These are phyloP conservation scores for Fusarium compactum DNA, from an alignment of 2,329 filamentous ascomycete genomes.

Conservation along the genomic window DNA sequence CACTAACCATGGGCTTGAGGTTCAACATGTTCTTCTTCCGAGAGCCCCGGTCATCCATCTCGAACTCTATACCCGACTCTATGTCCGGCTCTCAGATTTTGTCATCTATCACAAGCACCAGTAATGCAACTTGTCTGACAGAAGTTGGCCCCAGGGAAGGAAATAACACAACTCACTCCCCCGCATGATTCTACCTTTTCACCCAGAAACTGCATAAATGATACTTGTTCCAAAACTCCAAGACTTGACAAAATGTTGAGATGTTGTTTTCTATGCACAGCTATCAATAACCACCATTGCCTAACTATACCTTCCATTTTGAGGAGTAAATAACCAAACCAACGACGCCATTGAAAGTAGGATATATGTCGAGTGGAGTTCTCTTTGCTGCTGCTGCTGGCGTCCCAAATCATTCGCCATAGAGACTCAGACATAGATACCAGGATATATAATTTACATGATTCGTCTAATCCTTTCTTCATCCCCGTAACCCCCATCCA, in stretches of 20 bases:
- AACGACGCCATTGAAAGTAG: constrained; percentile 39
- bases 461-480: constrained; percentile 42
- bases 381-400: constrained; percentile 37
- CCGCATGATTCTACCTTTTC: neutral
- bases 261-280: constrained; percentile 36
- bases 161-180: neutral
- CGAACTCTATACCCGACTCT: neutral
- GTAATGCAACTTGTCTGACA: too few relatives aligned
- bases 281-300: constrained; percentile 1
- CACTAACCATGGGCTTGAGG: neutral
- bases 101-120: neutral
- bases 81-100: neutral
- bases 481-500: constrained; percentile 12
- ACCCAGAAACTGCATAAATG: too few relatives aligned
- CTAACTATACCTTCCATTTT: constrained; percentile 26
- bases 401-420: constrained; percentile 31
- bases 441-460: constrained; percentile 48
- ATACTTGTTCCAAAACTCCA: neutral
- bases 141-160: too few relatives aligned
- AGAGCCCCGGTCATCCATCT: neutral
- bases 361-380: constrained; percentile 46
- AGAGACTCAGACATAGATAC: constrained; percentile 45
- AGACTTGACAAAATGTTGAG: neutral
- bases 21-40: neutral
- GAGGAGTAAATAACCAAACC: constrained; percentile 36